Evolutionary conservation across 805 yeast species (phyloP).

Genomic region (Lachancea sp.): DNA sequence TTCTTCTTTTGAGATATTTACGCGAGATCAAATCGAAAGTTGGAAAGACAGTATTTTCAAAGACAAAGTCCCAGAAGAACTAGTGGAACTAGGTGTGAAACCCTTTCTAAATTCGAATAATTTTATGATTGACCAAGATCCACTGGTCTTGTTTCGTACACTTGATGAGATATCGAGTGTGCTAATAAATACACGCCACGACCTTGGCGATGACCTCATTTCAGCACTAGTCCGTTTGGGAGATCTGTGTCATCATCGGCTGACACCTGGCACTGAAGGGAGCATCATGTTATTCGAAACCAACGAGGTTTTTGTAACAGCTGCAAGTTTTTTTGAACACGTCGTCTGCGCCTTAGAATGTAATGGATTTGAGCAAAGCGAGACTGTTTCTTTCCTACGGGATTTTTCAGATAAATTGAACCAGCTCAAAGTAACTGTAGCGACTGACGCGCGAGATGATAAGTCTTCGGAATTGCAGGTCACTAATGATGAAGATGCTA

Average conservation of each 20-base stretch:
- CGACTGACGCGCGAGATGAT: neutral
- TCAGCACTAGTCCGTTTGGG: too few species aligned
- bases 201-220: too few species aligned
- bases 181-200: neutral
- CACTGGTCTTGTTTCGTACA: neutral
- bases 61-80: neutral
- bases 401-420: neutral
- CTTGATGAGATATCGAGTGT: neutral
- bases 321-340: neutral
- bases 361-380: neutral
- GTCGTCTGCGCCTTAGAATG: neutral
- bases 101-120: neutral
- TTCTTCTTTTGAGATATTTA: neutral
- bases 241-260: neutral
- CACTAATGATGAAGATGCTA: neutral
- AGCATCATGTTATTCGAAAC: neutral
- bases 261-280: neutral
- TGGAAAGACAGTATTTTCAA: conserved; percentile 1
- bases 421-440: neutral
- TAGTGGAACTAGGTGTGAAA: neutral
- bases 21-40: neutral
- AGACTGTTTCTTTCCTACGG: neutral
- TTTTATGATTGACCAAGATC: neutral
- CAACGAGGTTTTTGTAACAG: neutral
- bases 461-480: neutral